Conservation (phyloP, 2,329 filamentous ascomycete species). For the Colletotrichum sp. region DNA sequence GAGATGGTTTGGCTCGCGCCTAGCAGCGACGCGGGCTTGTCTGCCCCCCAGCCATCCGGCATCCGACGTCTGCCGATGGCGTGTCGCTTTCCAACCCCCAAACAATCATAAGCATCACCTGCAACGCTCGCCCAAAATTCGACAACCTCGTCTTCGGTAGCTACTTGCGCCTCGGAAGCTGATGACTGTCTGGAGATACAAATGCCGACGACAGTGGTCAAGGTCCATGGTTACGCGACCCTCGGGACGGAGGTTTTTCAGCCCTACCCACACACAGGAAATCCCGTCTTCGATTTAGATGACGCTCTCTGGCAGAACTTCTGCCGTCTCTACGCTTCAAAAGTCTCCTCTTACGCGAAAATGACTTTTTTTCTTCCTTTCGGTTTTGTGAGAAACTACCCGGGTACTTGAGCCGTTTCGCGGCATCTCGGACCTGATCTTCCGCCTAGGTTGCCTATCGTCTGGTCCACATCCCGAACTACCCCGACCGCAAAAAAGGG, state of each 20-base stretch:
- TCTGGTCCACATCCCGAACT: background rate
- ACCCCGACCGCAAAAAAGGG: background rate
- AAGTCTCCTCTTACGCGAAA: background rate
- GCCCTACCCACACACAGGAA: background rate
- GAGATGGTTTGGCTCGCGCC: background rate
- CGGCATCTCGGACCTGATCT: background rate
- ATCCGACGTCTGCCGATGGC: background rate
- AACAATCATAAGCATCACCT: background rate
- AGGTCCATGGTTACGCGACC: background rate
- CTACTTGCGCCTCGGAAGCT: background rate
- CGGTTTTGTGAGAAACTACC: background rate
- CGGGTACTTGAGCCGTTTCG: background rate
- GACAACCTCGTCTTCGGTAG: background rate
- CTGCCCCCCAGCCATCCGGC: background rate
- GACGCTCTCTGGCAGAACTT: background rate
- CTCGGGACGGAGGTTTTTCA: background rate
- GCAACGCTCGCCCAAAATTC: background rate
- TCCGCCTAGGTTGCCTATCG: background rate
- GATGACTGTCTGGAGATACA: background rate
- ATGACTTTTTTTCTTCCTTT: background rate
- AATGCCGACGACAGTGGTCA: background rate
- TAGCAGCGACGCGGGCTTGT: background rate
- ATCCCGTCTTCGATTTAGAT: background rate
- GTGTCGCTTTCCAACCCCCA: background rate
- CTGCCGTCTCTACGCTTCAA: background rate